A percentile compares a stretch with the other conserved stretches of the same genome.
These are phyloP conservation scores for Penicillium turbatum DNA, from an alignment of 495 filamentous ascomycete species.

Conservation along the genomic window DNA sequence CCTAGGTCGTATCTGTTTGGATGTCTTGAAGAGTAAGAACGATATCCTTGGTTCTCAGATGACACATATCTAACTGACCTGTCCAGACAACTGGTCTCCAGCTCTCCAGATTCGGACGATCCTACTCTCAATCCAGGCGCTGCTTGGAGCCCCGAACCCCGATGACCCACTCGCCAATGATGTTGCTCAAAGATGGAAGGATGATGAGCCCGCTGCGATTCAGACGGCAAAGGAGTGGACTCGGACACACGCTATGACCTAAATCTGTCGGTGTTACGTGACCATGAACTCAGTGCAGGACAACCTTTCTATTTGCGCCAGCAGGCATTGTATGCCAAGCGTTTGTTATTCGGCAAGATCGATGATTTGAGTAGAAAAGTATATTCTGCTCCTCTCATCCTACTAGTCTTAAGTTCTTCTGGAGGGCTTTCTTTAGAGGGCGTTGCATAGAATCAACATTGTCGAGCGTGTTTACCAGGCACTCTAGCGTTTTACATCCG, in stretches of 20 bases:
- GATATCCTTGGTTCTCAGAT: background rate
- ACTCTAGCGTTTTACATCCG: background rate
- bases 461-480: background rate
- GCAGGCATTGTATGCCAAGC: slow-evolving; percentile 8
- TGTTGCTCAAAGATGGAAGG: slow-evolving; percentile 97
- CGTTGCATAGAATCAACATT: slow-evolving; percentile 20
- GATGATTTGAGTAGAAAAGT: slow-evolving; percentile 10
- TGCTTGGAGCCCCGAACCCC: slow-evolving; percentile 94
- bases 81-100: slow-evolving; percentile 93
- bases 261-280: slow-evolving; percentile 30
- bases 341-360: slow-evolving; percentile 2
- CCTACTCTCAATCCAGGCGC: slow-evolving; percentile 91
- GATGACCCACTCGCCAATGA: slow-evolving; percentile 96
- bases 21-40: slow-evolving; percentile 89
- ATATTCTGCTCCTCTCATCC: slow-evolving; percentile 1
- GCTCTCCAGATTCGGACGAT: slow-evolving; percentile 98
- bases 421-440: slow-evolving; percentile 13
- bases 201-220: slow-evolving; percentile 86
- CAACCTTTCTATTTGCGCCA: slow-evolving; percentile 8
- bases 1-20: slow-evolving; percentile 91
- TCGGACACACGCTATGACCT: slow-evolving; percentile 65
- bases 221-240: slow-evolving; percentile 90
- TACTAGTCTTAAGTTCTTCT: background rate
- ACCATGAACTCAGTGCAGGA: slow-evolving; percentile 30
- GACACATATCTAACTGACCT: slow-evolving; percentile 9